Base-by-base conservation (phyloP, 306 rosid species). In the Trifolium pratense region DNA sequence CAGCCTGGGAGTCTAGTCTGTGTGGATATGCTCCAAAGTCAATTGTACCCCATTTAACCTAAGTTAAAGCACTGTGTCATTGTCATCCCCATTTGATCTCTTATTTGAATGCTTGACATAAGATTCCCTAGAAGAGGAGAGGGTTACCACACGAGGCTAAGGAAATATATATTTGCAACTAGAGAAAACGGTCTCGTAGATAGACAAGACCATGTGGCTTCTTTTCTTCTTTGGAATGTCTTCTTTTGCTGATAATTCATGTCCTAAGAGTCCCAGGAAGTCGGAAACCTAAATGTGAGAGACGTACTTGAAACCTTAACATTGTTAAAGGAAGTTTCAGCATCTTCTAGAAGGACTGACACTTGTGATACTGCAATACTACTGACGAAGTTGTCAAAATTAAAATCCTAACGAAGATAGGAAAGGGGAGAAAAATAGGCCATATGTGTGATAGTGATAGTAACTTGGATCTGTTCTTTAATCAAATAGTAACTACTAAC, bases 251-350 rank as follows among this genome's bases (percentile, higher is more conserved):
- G n/a, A n/a, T n/a, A n/a, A n/a, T n/a, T n/a, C n/a, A n/a, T n/a
- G n/a, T n/a, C n/a, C n/a, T n/a, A 51, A 63, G 57, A 15, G 37
- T 21, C 67, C 26, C 6, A 14, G 70, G 9, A 49, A 49, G 56
- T 49, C 8, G 20, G 56, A 56, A 48, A 74, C 39, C 58, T 59
- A 43, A 21, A 66, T 43, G 68, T 73, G 59, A 45, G 53, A 59
- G 37, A 60, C 49, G 32, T 46, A 58, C 51, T 13, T 31, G 37
- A 61, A 37, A 73, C 69, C 70, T 46, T 39, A 46, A 45, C 20
- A 46, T 61, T 13, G 16, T 15, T 29, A 10, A 53, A 75, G 45
- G 46, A 53, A 65, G 67, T 66, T 52, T 75, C 48, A 42, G 23
- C 45, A 66, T 66, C 67, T 56, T 34, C 66, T 16, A 57, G 56